Evolutionary conservation across 2,329 filamentous ascomycete species (phyloP).

Genomic region (Emergomyces africanus): DNA sequence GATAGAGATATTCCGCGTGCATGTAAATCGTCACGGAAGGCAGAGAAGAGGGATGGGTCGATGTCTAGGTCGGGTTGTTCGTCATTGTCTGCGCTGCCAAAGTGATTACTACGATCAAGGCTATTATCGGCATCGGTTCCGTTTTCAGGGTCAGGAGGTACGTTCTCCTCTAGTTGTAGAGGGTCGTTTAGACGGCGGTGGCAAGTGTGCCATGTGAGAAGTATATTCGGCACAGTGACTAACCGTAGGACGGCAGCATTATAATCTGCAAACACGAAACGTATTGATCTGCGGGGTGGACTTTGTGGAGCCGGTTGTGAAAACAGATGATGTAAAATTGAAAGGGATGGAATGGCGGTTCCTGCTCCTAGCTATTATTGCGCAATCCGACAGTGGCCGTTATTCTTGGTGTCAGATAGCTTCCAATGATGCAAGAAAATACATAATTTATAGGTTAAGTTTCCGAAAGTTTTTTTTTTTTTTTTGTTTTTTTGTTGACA

Average conservation of each 20-base stretch:
- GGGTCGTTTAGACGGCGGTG: neutral
- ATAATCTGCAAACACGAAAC: conserved; percentile 49
- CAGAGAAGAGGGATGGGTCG: conserved; percentile 32
- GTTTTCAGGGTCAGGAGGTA: neutral
- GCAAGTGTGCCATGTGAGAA: conserved; percentile 40
- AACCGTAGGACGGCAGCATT: conserved; percentile 47
- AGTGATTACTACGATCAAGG: neutral
- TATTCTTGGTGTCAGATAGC: neutral
- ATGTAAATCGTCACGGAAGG: conserved; percentile 34
- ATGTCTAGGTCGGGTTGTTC: conserved; percentile 34
- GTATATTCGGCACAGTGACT: conserved; percentile 47
- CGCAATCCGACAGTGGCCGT: neutral
- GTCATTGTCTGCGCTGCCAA: conserved; percentile 14
- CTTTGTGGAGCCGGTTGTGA: conserved; percentile 12
- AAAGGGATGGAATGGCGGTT: conserved; percentile 45
- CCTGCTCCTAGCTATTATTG: conserved; percentile 44
- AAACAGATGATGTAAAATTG: conserved; percentile 42
- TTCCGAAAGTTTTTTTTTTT: too few relatives aligned
- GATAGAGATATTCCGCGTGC: conserved; percentile 35
- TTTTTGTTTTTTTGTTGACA: neutral
- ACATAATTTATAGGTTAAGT: neutral
- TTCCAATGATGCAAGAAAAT: neutral
- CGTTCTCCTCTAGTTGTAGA: neutral
- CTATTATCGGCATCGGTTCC: neutral
- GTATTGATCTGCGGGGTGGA: conserved; percentile 16